Conservation (phyloP, 306 rosid genomes). For the Castanea crenata region DNA sequence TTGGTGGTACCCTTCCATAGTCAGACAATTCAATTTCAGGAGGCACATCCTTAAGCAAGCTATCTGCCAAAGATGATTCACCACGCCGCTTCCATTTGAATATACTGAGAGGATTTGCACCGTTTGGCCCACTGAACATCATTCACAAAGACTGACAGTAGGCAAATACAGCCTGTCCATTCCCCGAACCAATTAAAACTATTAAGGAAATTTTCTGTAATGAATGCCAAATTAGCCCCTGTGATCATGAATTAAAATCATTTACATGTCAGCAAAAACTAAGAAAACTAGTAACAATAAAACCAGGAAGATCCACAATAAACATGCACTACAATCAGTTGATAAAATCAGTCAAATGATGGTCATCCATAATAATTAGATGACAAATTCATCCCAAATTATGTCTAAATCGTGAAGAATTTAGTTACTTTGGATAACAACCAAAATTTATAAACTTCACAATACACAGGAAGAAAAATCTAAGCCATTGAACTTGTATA, state of each 20-base stretch:
- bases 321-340: background rate
- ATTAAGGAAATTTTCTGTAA: constrained; percentile 32
- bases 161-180: constrained; percentile 67
- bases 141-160: constrained; percentile 54
- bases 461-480: background rate
- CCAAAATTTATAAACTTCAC: no score
- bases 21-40: constrained; percentile 77
- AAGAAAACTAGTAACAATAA: background rate
- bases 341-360: background rate
- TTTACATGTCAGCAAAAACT: background rate
- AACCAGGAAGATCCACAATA: background rate
- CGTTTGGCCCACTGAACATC: constrained; percentile 70
- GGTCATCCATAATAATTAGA: background rate
- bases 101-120: constrained; percentile 35
- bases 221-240: constrained; percentile 23
- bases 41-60: constrained; percentile 55
- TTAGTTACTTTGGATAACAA: no score
- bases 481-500: background rate
- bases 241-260: background rate
- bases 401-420: no score
- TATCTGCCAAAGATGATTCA: constrained; percentile 54
- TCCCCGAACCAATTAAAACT: constrained; percentile 43
- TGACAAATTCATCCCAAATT: background rate
- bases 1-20: constrained; percentile 59
- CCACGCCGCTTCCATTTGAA: constrained; percentile 57